Conservation (phyloP, 306 rosid genomes). For the Nissolia schottii region DNA sequence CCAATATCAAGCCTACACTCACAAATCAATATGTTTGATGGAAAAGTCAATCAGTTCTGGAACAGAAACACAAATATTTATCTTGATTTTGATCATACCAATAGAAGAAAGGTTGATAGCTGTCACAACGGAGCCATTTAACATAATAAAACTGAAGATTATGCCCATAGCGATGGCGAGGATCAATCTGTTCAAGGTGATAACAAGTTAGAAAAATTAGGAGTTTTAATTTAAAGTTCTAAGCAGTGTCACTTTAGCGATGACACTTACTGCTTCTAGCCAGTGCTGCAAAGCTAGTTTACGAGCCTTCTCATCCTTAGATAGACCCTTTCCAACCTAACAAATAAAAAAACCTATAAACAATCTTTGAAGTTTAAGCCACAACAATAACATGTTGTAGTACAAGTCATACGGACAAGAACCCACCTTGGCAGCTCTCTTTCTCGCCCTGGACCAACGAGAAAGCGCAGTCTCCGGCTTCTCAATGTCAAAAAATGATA, state of each 20-base stretch:
- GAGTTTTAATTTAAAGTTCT: neutral
- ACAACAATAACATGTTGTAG: neutral
- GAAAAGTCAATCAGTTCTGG: neutral
- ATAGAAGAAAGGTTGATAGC: slow-evolving; percentile 81
- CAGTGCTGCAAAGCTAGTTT: slow-evolving; percentile 92
- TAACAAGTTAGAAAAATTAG: neutral
- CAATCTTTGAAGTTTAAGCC: neutral
- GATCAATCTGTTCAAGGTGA: slow-evolving; percentile 63
- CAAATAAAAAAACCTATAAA: neutral
- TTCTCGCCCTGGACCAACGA: slow-evolving; percentile 86
- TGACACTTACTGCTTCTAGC: slow-evolving; percentile 88
- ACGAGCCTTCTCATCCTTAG: slow-evolving; percentile 72
- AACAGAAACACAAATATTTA: neutral
- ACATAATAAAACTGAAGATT: slow-evolving; percentile 84
- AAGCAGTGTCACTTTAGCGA: neutral
- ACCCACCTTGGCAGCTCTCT: slow-evolving; percentile 70
- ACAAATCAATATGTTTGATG: neutral
- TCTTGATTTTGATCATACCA: slow-evolving; percentile 44
- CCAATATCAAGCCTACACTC: slow-evolving; percentile 82
- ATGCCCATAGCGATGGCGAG: slow-evolving; percentile 92
- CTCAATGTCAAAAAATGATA: slow-evolving; percentile 78
- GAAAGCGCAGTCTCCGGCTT: slow-evolving; percentile 79
- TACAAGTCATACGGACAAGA: neutral
- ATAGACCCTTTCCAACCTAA: slow-evolving; percentile 88
- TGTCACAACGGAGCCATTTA: slow-evolving; percentile 78